Conservation (phyloP, 1,284 basidiomycete species). For the Trichosporon asahii region DNA sequence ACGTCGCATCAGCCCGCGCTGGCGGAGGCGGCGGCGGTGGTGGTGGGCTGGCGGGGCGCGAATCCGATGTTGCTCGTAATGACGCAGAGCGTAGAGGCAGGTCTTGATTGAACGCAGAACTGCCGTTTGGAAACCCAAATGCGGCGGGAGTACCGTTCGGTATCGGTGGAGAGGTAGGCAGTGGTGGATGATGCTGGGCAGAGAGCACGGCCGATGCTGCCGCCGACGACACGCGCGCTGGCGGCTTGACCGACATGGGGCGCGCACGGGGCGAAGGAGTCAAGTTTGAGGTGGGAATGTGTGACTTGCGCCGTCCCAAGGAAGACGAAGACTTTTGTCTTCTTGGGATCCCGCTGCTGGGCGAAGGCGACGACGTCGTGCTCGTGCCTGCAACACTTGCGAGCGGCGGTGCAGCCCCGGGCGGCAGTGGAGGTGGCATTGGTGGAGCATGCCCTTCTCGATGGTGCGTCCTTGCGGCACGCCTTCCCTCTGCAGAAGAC, state of each 20-base stretch:
- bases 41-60: not conserved
- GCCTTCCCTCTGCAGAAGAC: not conserved
- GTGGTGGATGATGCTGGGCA: not conserved
- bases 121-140: not conserved
- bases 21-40: not conserved
- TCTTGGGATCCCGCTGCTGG: not conserved
- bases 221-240: not conserved
- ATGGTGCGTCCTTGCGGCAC: not conserved
- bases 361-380: not conserved
- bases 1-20: not conserved
- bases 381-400: not conserved
- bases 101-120: not conserved
- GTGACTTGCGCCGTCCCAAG: not conserved
- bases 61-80: not conserved
- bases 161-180: not conserved
- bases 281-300: slow-evolving; percentile 1
- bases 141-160: not conserved
- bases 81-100: not conserved
- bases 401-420: slow-evolving; percentile 1
- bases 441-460: not conserved
- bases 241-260: not conserved
- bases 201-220: not conserved
- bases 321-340: slow-evolving; percentile 3
- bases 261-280: slow-evolving; percentile 1
- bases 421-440: not conserved